Evolutionary conservation across 179 eudicot genomes (phyloP).

Genomic region (Camellia oleifera): DNA sequence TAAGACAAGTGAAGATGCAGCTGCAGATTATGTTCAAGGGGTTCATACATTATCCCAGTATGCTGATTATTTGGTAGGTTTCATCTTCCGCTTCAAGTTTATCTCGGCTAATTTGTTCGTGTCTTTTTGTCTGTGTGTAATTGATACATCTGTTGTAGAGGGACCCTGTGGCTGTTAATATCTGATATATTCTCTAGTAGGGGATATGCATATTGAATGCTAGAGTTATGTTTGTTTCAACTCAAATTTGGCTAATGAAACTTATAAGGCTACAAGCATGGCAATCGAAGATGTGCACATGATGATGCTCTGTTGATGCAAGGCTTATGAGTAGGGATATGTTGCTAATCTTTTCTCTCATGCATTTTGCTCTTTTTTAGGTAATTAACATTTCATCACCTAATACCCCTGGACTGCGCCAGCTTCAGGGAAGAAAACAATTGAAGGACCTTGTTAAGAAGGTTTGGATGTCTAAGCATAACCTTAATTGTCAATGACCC

Average conservation of each 20-base stretch:
- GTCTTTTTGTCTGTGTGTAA: not conserved
- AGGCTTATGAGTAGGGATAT: not conserved
- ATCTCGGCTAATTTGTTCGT: not conserved
- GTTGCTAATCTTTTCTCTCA: not conserved
- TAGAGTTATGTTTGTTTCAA: not conserved
- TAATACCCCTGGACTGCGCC: conserved; percentile 96
- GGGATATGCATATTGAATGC: not conserved
- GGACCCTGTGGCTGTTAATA: not conserved
- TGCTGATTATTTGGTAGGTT: conserved; percentile 95
- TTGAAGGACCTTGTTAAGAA: conserved; percentile 96
- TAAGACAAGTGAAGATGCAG: conserved; percentile 95
- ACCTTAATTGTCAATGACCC: not conserved
- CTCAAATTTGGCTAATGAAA: not conserved
- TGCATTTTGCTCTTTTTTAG: conserved; percentile 19
- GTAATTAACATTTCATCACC: conserved; percentile 97
- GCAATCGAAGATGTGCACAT: not conserved
- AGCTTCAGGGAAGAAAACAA: conserved; percentile 98
- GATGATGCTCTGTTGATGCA: not conserved
- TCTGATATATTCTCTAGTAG: not conserved
- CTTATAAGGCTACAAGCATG: not conserved
- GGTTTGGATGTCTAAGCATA: conserved; percentile 33
- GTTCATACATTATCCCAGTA: conserved; percentile 96
- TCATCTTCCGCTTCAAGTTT: not conserved
- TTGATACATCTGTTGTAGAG: not conserved
- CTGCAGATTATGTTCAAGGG: conserved; percentile 97